These are phyloP conservation scores for Paulownia fortunei DNA, from an alignment of 257 asterid genomes.

Conservation along the genomic window DNA sequence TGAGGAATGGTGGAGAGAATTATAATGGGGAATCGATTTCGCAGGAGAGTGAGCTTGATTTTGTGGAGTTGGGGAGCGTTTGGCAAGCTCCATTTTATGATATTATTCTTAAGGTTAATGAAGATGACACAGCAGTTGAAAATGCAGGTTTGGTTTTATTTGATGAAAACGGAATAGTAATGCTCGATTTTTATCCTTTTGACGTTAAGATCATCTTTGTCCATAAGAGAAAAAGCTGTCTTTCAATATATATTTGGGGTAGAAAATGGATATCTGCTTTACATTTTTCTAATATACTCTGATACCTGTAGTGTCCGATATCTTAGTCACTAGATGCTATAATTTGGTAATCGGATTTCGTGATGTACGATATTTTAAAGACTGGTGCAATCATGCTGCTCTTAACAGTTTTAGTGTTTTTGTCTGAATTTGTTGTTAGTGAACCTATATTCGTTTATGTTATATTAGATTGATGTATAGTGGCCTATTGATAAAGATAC, in stretches of 20 bases:
- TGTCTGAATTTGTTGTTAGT: background rate
- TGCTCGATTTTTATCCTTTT: background rate
- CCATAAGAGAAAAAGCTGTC: background rate
- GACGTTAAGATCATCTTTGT: slow-evolving; percentile 15
- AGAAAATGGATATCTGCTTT: background rate
- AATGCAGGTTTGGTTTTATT: slow-evolving; percentile 47
- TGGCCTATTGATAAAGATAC: background rate
- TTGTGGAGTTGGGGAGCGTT: slow-evolving; percentile 73
- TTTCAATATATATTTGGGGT: background rate
- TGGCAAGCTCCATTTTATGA: slow-evolving; percentile 87
- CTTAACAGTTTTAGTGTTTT: background rate
- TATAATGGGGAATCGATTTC: slow-evolving; percentile 32
- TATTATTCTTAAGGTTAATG: slow-evolving; percentile 49
- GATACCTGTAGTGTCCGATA: background rate
- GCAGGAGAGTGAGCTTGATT: slow-evolving; percentile 55
- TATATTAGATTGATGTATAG: background rate
- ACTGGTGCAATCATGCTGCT: background rate
- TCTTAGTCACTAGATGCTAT: background rate
- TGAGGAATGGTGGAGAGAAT: slow-evolving; percentile 54
- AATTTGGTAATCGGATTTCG: background rate
- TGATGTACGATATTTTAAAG: background rate
- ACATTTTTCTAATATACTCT: background rate
- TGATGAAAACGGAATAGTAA: background rate
- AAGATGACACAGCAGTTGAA: slow-evolving; percentile 34
- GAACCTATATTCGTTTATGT: background rate